These are phyloP conservation scores for Nigrospora oryzae DNA, from an alignment of 2,329 filamentous ascomycete genomes.

Conservation along the genomic window DNA sequence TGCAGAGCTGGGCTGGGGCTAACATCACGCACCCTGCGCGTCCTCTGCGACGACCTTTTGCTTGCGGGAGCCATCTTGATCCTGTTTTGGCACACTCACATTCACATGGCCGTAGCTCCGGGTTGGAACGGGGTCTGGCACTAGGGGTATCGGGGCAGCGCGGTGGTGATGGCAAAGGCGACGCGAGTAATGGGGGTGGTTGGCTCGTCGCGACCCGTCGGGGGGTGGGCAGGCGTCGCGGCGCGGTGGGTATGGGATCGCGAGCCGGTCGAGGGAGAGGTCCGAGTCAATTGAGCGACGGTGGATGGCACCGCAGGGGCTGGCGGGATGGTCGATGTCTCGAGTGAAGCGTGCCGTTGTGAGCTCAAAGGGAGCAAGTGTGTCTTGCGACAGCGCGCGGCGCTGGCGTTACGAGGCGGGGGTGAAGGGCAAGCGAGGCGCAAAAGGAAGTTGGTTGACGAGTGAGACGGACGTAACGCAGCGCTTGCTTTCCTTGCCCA, in stretches of 20 bases:
- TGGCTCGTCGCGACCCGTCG: neutral
- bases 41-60: conserved; percentile 26
- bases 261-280: too few species aligned
- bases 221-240: neutral
- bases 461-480: too few species aligned
- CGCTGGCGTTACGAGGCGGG: too few species aligned
- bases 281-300: too few species aligned
- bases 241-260: neutral
- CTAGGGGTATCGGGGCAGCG: neutral
- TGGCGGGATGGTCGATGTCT: too few species aligned
- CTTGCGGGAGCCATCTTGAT: conserved; percentile 27
- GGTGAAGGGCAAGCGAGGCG: too few species aligned
- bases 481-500: too few species aligned
- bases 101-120: neutral
- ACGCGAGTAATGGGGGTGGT: neutral
- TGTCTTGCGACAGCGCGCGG: too few species aligned
- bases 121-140: neutral
- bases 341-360: too few species aligned
- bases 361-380: too few species aligned
- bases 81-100: neutral
- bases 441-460: too few species aligned
- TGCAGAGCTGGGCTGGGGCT: conserved; percentile 22
- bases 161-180: neutral
- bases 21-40: conserved; percentile 21
- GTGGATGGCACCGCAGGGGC: too few species aligned